Evolutionary conservation across 2,329 filamentous ascomycete species (phyloP), one percentile per base, ranked within the genome.

Genomic region (Chlorencoelia australis): DNA sequence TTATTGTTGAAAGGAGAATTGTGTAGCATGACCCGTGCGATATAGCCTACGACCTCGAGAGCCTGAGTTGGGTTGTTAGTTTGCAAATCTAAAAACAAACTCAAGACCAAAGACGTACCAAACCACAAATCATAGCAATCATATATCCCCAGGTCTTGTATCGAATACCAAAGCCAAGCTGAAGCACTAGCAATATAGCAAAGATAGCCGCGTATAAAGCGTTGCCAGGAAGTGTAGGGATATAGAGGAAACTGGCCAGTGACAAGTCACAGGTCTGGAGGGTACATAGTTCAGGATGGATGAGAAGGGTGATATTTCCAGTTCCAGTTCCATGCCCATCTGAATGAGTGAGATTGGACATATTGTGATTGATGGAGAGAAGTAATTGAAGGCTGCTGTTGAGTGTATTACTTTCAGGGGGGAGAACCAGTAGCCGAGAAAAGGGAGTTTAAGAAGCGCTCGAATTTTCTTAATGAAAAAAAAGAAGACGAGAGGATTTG

Each of bases 121-220:
- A 59, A 2, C 73, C 73, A 2, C 64, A 58, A 1, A 62, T 55
- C 6, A 75, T 54, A 13, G 69, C 67, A 2, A 50, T 52, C 50
- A 63, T 68, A 46, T 68, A 78, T 0, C 66, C 65, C 68, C 70
- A 77, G 8, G 70, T 75, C 48, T 60, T 64, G 49, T 68, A 67
- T 57, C 63, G 63, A 10, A 68, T 47, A 4, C 69, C 69, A 52
- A 57, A 73, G 24, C 47, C 51, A 13, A 68, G 30, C 17, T 69
- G 60, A 7, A 52, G 57, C 18, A 73, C 30, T 7, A 61, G 48
- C 6, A 61, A 59, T 3, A 69, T 25, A 6, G 59, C 69, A 41
- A 73, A 77, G 14, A 59, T 61, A 34, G 64, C 55, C 27, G 65
- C 58, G 52, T 73, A 71, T 50, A 76, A 69, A 46, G 65, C 59